Evolutionary conservation across 305 asterid genomes (phyloP).

Genomic region (Plantago lanceolata): DNA sequence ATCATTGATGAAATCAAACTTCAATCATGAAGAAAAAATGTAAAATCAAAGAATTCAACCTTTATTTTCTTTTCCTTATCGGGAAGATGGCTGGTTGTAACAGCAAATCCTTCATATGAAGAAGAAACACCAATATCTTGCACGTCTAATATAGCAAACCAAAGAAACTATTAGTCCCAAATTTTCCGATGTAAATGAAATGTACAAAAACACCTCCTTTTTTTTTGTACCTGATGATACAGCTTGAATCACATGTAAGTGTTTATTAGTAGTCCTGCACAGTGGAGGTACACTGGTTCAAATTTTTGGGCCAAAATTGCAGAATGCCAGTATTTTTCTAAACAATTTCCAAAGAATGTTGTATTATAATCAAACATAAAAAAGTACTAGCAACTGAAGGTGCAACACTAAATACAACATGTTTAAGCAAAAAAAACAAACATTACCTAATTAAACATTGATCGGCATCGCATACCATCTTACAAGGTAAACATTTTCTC

Average conservation of each 20-base stretch:
- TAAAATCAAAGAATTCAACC: slow-evolving; percentile 17
- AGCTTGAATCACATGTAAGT: slow-evolving; percentile 26
- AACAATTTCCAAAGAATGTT: neutral
- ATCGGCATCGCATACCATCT: slow-evolving; percentile 14
- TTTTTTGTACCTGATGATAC: slow-evolving; percentile 37
- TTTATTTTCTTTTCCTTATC: slow-evolving; percentile 29
- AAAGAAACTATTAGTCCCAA: slow-evolving; percentile 6
- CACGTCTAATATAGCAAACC: slow-evolving; percentile 28
- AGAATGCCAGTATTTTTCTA: neutral
- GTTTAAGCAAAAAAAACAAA: neutral
- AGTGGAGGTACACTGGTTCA: neutral
- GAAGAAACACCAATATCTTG: slow-evolving; percentile 31
- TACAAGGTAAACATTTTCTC: slow-evolving; percentile 24
- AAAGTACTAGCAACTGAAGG: neutral
- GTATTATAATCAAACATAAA: neutral
- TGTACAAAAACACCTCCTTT: neutral
- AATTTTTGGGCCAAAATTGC: neutral
- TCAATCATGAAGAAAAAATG: neutral
- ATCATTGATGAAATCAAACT: neutral
- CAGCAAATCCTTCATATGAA: slow-evolving; percentile 37
- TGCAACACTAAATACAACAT: neutral
- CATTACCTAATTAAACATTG: slow-evolving; percentile 26
- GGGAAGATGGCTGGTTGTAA: slow-evolving; percentile 20
- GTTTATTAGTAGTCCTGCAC: slow-evolving; percentile 27
- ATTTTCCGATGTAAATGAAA: neutral